A percentile compares a stretch with the other conserved stretches of the same genome.
Conservation (phyloP, 2,329 filamentous ascomycete genomes). For the Blumeria graminis region DNA sequence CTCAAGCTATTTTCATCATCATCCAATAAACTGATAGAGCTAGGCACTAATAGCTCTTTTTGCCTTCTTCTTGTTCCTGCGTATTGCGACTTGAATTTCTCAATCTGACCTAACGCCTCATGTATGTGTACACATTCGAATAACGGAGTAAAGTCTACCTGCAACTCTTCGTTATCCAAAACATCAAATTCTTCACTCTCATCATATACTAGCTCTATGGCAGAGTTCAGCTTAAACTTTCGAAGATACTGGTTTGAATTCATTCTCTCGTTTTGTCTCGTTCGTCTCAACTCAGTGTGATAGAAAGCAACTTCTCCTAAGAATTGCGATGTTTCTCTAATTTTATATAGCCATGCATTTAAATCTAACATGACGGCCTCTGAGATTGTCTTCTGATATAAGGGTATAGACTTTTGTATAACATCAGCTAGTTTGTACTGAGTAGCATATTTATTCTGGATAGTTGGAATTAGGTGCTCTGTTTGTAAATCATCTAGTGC, state of each 20-base stretch:
- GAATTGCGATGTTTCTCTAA: conserved; percentile 88
- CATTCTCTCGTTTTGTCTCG: conserved; percentile 59
- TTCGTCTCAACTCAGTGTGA: conserved; percentile 70
- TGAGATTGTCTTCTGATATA: conserved; percentile 77
- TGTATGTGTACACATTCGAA: conserved; percentile 95
- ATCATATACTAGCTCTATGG: conserved; percentile 85
- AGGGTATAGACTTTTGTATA: conserved; percentile 86
- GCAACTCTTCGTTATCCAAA: conserved; percentile 79
- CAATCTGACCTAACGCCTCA: conserved; percentile 74
- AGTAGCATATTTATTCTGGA: conserved; percentile 65
- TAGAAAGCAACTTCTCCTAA: conserved; percentile 92
- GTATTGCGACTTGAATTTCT: conserved; percentile 79
- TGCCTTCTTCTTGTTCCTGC: conserved; percentile 74
- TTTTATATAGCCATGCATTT: conserved; percentile 88
- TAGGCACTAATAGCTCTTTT: conserved; percentile 70
- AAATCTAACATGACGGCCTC: conserved; percentile 93
- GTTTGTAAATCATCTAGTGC: conserved; percentile 90
- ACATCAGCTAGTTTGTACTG: conserved; percentile 88
- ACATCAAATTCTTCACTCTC: conserved; percentile 92
- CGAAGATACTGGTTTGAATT: conserved; percentile 51
- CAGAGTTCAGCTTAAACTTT: conserved; percentile 81
- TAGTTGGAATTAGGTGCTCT: conserved; percentile 55
- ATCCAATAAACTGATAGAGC: conserved; percentile 48
- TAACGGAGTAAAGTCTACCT: conserved; percentile 81
- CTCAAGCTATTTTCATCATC: conserved; percentile 82